These are phyloP conservation scores for Rhizopogon roseolus DNA, from an alignment of 768 basidiomycete genomes.

Conservation along the genomic window DNA sequence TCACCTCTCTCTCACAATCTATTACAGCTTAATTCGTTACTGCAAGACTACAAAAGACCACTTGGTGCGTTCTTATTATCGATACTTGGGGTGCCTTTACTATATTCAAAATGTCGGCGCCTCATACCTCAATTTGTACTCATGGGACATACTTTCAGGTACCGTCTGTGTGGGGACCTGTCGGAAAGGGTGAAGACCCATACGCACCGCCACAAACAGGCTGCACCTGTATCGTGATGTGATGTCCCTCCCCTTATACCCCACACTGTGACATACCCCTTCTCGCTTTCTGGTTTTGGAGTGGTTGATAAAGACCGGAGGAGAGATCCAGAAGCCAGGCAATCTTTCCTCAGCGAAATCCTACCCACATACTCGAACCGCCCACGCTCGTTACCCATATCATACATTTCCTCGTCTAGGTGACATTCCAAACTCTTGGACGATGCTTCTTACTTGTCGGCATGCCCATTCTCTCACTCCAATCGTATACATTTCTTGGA, in stretches of 20 bases:
- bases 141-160: conserved; percentile 41
- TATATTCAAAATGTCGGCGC: not conserved
- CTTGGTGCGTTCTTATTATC: conserved; percentile 49
- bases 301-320: not conserved
- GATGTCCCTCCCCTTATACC: conserved; percentile 32
- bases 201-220: conserved; percentile 80
- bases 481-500: conserved; percentile 15
- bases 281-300: conserved; percentile 3
- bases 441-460: conserved; percentile 18
- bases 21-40: conserved; percentile 79
- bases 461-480: not conserved
- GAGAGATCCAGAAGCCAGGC: not conserved
- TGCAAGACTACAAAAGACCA: conserved; percentile 93
- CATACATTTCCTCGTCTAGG: conserved; percentile 16
- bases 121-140: not conserved
- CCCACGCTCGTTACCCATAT: conserved; percentile 26
- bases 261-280: conserved; percentile 27
- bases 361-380: conserved; percentile 13
- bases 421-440: conserved; percentile 19
- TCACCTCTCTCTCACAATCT: not conserved
- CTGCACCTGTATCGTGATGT: conserved; percentile 73
- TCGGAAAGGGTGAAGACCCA: conserved; percentile 87
- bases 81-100: not conserved
- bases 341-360: not conserved
- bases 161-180: conserved; percentile 92